A percentile compares a stretch with the other conserved stretches of the same genome.
These are phyloP conservation scores for Chlamydomonas reinhardtii DNA, from an alignment of 163 green algal species.

Conservation along the genomic window DNA sequence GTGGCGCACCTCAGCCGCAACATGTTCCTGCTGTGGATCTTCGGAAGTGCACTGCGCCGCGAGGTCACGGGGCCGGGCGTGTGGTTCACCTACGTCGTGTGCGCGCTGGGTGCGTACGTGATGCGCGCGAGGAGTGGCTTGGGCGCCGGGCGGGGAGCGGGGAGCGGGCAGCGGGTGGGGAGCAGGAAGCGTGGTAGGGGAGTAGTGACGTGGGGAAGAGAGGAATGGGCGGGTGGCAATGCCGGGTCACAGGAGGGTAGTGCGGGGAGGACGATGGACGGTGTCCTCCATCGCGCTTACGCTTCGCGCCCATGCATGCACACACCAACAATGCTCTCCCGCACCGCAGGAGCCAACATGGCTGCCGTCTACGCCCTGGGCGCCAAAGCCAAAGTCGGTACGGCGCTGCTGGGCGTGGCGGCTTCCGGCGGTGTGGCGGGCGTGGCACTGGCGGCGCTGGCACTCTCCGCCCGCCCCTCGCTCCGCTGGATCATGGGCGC, in stretches of 20 bases:
- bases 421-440: slow-evolving; percentile 14
- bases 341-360: slow-evolving; percentile 34
- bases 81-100: slow-evolving; percentile 41
- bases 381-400: slow-evolving; percentile 31
- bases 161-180: too few species aligned
- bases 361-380: slow-evolving; percentile 3
- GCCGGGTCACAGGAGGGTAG: too few species aligned
- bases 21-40: slow-evolving; percentile 45
- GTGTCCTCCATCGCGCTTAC: too few species aligned
- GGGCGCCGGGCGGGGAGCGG: too few species aligned
- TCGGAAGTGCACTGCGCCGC: slow-evolving; percentile 16
- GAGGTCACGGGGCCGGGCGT: slow-evolving; percentile 27
- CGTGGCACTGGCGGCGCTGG: slow-evolving; percentile 27
- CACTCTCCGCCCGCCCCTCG: slow-evolving; percentile 11
- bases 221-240: too few species aligned
- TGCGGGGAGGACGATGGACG: too few species aligned
- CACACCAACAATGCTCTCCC: too few species aligned
- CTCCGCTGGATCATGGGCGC: slow-evolving; percentile 36
- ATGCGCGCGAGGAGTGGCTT: too few species aligned
- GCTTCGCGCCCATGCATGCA: neutral
- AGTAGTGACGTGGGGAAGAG: too few species aligned
- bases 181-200: too few species aligned
- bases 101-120: slow-evolving; percentile 17
- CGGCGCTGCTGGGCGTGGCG: slow-evolving; percentile 17
- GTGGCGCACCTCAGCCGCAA: slow-evolving; percentile 36